Conservation (phyloP, 2,329 filamentous ascomycete species). For the Coniochaeta hoffmannii region DNA sequence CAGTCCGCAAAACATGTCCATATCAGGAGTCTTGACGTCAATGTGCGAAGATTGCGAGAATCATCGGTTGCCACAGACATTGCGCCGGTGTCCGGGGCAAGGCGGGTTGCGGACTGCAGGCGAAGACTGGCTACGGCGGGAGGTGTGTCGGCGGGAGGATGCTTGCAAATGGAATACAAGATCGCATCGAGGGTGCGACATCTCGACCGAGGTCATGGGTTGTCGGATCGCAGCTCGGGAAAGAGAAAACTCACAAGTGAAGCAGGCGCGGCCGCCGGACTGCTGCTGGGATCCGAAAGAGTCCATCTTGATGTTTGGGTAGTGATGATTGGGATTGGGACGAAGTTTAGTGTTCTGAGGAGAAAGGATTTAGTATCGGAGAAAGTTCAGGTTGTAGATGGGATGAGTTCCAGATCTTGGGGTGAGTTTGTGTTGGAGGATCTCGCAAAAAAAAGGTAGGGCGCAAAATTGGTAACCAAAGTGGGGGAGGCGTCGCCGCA, state of each 20-base stretch:
- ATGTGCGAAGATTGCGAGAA: too few relatives aligned
- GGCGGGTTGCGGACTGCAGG: background rate
- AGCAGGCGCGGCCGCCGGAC: constrained; percentile 33
- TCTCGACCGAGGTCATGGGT: background rate
- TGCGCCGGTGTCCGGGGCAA: background rate
- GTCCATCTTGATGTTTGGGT: constrained; percentile 25
- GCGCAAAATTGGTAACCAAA: constrained; percentile 10
- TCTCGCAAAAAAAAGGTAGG: constrained; percentile 10
- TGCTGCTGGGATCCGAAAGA: constrained; percentile 12
- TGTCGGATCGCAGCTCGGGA: background rate
- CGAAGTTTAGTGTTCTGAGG: constrained; percentile 5
- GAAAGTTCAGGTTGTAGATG: constrained; percentile 6
- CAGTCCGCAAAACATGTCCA: background rate
- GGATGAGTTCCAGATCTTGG: constrained; percentile 7
- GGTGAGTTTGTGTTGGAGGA: constrained; percentile 13
- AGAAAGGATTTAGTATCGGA: background rate
- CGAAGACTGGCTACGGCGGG: background rate
- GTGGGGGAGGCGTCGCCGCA: constrained; percentile 10
- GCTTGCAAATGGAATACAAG: background rate
- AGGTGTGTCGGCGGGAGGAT: background rate
- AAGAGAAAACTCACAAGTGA: constrained; percentile 37
- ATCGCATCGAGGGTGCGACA: background rate
- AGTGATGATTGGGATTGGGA: constrained; percentile 6
- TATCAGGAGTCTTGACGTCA: too few relatives aligned
- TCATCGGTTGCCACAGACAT: too few relatives aligned